A percentile compares a stretch with the other conserved stretches of the same genome.
Conservation (phyloP, 345 rosid species). For the Eucalyptus paniculata region DNA sequence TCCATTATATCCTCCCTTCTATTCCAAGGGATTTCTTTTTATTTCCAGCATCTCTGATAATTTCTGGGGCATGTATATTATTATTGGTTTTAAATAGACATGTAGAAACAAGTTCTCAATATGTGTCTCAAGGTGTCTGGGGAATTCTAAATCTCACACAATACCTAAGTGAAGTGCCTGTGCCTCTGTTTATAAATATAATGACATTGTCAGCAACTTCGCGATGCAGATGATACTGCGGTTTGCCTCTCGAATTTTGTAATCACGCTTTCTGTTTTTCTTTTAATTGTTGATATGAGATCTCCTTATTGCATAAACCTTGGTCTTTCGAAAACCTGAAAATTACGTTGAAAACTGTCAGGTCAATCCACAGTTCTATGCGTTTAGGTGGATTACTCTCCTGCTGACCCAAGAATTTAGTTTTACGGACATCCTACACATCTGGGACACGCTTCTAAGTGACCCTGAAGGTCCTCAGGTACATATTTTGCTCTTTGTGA, state of each 20-base stretch:
- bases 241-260: background rate
- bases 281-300: background rate
- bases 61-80: background rate
- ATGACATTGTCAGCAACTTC: background rate
- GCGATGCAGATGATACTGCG: background rate
- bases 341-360: slow-evolving; percentile 12
- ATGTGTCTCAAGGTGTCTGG: background rate
- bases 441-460: slow-evolving; percentile 93
- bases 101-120: background rate
- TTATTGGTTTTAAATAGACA: background rate
- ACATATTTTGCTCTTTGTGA: background rate
- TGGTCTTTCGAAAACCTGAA: background rate
- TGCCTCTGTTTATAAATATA: background rate
- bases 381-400: slow-evolving; percentile 97
- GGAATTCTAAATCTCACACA: background rate
- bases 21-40: background rate
- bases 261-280: background rate
- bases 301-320: background rate
- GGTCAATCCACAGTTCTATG: slow-evolving; percentile 96
- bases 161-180: background rate
- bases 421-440: slow-evolving; percentile 73
- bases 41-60: background rate
- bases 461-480: slow-evolving; percentile 98
- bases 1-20: background rate
- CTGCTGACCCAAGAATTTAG: slow-evolving; percentile 89